Percentiles rank a stretch among this genome's conserved stretches.
These are phyloP conservation scores for Boletus subparvulus DNA, from an alignment of 768 basidiomycete species.

Conservation along the genomic window DNA sequence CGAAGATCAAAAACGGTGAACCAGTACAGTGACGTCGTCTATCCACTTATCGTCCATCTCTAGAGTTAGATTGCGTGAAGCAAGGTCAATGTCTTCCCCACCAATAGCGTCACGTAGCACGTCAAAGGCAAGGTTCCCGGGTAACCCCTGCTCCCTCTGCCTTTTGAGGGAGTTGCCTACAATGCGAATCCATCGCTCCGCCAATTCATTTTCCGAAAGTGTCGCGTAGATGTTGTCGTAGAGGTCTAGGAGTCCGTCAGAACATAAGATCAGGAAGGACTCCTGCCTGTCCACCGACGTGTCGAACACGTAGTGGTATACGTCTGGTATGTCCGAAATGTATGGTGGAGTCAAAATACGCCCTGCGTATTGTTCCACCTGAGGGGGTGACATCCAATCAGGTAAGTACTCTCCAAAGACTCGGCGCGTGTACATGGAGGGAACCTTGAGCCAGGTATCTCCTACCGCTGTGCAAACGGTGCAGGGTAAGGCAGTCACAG, in stretches of 20 bases:
- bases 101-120: slow-evolving; percentile 45
- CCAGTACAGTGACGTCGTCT: slow-evolving; percentile 48
- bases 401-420: slow-evolving; percentile 26
- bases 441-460: slow-evolving; percentile 37
- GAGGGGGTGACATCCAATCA: slow-evolving; percentile 24
- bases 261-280: slow-evolving; percentile 40
- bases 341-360: slow-evolving; percentile 49
- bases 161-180: slow-evolving; percentile 29
- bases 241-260: slow-evolving; percentile 47
- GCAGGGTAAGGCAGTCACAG: slow-evolving; percentile 16
- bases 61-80: slow-evolving; percentile 46
- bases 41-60: slow-evolving; percentile 54
- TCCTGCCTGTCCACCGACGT: slow-evolving; percentile 19
- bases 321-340: slow-evolving; percentile 42
- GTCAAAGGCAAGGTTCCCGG: slow-evolving; percentile 39
- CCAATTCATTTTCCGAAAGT: slow-evolving; percentile 28
- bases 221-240: slow-evolving; percentile 30
- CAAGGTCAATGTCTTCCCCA: slow-evolving; percentile 38
- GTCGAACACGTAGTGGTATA: slow-evolving; percentile 36
- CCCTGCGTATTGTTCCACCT: slow-evolving; percentile 23
- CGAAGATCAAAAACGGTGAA: slow-evolving; percentile 37
- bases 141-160: slow-evolving; percentile 12
- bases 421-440: slow-evolving; percentile 33
- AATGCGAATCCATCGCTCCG: slow-evolving; percentile 36
- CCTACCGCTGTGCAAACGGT: slow-evolving; percentile 30